A percentile compares a stretch with the other conserved stretches of the same genome.
Evolutionary conservation across 2,329 filamentous ascomycete genomes (phyloP).

Genomic region (Penicillium brevicompactum): DNA sequence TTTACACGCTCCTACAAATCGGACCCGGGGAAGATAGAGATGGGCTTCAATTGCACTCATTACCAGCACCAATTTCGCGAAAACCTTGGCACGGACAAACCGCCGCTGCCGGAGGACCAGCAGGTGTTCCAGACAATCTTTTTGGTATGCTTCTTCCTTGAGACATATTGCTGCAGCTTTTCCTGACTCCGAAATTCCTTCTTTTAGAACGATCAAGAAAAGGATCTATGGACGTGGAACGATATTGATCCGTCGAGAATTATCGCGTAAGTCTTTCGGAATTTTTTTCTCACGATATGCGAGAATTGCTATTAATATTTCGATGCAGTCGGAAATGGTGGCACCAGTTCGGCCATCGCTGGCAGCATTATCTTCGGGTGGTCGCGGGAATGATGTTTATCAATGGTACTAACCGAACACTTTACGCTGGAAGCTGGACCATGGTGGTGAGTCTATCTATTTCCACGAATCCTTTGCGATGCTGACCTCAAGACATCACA

Average conservation of each 20-base stretch:
- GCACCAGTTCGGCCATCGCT: conserved; percentile 64
- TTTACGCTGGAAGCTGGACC: conserved; percentile 69
- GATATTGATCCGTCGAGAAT: conserved; percentile 60
- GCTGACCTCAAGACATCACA: conserved; percentile 7
- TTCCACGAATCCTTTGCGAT: neutral
- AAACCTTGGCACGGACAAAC: conserved; percentile 28
- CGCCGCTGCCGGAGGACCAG: conserved; percentile 50
- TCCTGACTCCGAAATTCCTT: neutral
- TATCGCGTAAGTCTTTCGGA: conserved; percentile 37
- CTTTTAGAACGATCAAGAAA: conserved; percentile 51
- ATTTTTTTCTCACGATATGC: neutral
- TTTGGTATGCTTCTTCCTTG: conserved; percentile 31
- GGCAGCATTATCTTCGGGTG: conserved; percentile 62
- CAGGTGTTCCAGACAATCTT: conserved; percentile 72
- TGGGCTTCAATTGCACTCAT: conserved; percentile 73
- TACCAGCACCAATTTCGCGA: conserved; percentile 72
- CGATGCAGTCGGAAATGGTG: conserved; percentile 57
- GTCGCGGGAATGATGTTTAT: conserved; percentile 74
- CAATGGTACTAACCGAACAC: conserved; percentile 64
- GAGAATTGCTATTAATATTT: too few relatives aligned
- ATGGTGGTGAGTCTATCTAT: conserved; percentile 58
- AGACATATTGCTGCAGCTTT: neutral
- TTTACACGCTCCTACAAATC: conserved; percentile 59
- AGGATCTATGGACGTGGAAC: conserved; percentile 60
- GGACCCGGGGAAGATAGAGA: conserved; percentile 59